These are phyloP conservation scores for Pseudophaeomoniella oleicola DNA, from an alignment of 2,329 filamentous ascomycete species.

Conservation along the genomic window DNA sequence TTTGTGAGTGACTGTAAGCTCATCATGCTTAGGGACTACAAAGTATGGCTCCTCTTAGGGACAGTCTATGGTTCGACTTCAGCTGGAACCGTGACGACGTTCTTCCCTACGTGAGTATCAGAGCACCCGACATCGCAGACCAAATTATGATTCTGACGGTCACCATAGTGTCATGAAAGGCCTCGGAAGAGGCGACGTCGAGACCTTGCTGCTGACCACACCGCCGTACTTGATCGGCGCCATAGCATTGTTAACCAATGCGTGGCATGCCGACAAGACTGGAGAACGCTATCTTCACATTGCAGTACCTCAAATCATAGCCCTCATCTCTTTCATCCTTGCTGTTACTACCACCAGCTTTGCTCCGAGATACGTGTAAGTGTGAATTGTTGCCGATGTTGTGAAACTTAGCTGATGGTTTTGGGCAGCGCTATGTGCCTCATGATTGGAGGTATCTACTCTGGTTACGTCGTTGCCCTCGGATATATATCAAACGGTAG, in stretches of 20 bases:
- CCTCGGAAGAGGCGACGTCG: slow-evolving; percentile 46
- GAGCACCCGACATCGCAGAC: too few relatives aligned
- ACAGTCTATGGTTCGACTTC: slow-evolving; percentile 32
- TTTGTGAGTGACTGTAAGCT: too few relatives aligned
- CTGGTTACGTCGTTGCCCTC: slow-evolving; percentile 51
- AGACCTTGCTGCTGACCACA: slow-evolving; percentile 6
- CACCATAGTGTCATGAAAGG: slow-evolving; percentile 55
- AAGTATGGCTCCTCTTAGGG: slow-evolving; percentile 2
- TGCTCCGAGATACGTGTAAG: slow-evolving; percentile 51
- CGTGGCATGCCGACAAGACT: slow-evolving; percentile 58
- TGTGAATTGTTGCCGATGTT: slow-evolving; percentile 18
- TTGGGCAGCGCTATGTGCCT: slow-evolving; percentile 46
- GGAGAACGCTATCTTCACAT: slow-evolving; percentile 60
- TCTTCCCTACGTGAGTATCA: slow-evolving; percentile 61
- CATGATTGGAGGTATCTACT: slow-evolving; percentile 34
- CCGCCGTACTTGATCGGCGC: slow-evolving; percentile 8
- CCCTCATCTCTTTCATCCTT: slow-evolving; percentile 52
- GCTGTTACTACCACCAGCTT: slow-evolving; percentile 46
- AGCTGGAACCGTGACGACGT: slow-evolving; percentile 48
- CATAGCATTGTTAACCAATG: slow-evolving; percentile 48
- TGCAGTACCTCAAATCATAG: slow-evolving; percentile 44
- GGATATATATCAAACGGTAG: slow-evolving; percentile 68
- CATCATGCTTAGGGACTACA: too few relatives aligned
- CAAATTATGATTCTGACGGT: slow-evolving; percentile 48
- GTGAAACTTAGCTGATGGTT: neutral